Evolutionary conservation across 179 eudicot genomes (phyloP).

Genomic region (Spergularia azorica): DNA sequence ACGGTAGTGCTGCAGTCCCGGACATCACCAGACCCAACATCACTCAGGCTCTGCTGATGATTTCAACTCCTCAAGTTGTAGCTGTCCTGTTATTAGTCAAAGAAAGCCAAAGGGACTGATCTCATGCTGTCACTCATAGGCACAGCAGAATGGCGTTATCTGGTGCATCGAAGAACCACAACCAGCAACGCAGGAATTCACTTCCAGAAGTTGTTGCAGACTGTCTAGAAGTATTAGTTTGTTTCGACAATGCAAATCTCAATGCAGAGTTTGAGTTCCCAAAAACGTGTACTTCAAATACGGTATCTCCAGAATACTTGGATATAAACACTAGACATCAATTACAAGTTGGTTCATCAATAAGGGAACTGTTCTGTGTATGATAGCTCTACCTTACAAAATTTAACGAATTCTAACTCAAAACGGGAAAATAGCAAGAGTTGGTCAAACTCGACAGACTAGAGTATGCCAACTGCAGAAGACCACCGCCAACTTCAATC

Average conservation of each 20-base stretch:
- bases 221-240: too few relatives aligned
- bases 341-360: neutral
- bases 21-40: conserved; percentile 59
- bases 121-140: neutral
- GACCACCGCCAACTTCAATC: neutral
- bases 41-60: conserved; percentile 45
- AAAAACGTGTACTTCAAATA: neutral
- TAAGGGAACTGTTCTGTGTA: neutral
- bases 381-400: neutral
- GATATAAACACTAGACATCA: neutral
- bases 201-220: too few relatives aligned
- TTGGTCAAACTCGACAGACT: neutral
- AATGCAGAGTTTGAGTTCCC: neutral
- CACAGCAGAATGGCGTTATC: neutral
- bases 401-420: neutral
- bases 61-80: conserved; percentile 42
- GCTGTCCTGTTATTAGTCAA: conserved; percentile 36
- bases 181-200: neutral
- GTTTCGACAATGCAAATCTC: too few relatives aligned
- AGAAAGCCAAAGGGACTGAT: conserved; percentile 37
- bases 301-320: neutral
- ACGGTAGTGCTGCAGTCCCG: conserved; percentile 53
- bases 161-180: too few relatives aligned
- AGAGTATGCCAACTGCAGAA: neutral
- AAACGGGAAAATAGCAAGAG: neutral